Percentiles rank a stretch among this genome's conserved stretches.
phyloP scores from a whole-genome alignment of 2,329 filamentous ascomycete genomes.

The Cercospora sojina region DNA sequence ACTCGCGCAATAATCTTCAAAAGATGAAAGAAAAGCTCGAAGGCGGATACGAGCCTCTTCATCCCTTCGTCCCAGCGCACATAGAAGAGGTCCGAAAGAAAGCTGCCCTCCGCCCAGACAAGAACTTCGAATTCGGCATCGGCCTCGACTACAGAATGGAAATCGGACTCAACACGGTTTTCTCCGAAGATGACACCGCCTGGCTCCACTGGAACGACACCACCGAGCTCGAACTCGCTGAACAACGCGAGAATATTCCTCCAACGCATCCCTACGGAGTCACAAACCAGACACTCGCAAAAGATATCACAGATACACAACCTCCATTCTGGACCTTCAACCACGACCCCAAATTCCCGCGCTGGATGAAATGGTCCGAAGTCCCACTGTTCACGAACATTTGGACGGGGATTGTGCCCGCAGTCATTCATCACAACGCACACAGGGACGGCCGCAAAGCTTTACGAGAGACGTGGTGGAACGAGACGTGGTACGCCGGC shows the following conservation, averaged over 20 bases:
- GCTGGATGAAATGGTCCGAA: conserved; percentile 24
- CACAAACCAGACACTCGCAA: conserved; percentile 13
- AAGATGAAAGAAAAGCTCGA: conserved; percentile 16
- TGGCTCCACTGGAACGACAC: conserved; percentile 28
- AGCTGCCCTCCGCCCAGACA: conserved; percentile 43
- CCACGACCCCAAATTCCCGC: conserved; percentile 23
- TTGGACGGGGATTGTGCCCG: conserved; percentile 28
- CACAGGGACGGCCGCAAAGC: conserved; percentile 25
- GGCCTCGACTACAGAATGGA: conserved; percentile 34
- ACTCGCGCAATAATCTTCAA: conserved; percentile 26
- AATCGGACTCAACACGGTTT: conserved; percentile 31
- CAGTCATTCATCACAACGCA: conserved; percentile 31
- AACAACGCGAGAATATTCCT: conserved; percentile 12
- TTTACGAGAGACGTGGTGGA: conserved; percentile 29
- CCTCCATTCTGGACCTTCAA: conserved; percentile 31
- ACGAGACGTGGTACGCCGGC: conserved; percentile 27
- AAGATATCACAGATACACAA: conserved; percentile 26
- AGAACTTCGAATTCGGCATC: conserved; percentile 38
- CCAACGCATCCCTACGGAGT: conserved; percentile 16
- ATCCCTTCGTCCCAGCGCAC: conserved; percentile 22
- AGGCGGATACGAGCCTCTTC: conserved; percentile 17
- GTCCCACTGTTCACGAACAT: conserved; percentile 31
- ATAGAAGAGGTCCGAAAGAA: conserved; percentile 28
- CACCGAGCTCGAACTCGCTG: conserved; percentile 19
- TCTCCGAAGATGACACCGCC: conserved; percentile 32